Base-by-base conservation (phyloP, 805 yeast species). In the Alloascoidea africana region DNA sequence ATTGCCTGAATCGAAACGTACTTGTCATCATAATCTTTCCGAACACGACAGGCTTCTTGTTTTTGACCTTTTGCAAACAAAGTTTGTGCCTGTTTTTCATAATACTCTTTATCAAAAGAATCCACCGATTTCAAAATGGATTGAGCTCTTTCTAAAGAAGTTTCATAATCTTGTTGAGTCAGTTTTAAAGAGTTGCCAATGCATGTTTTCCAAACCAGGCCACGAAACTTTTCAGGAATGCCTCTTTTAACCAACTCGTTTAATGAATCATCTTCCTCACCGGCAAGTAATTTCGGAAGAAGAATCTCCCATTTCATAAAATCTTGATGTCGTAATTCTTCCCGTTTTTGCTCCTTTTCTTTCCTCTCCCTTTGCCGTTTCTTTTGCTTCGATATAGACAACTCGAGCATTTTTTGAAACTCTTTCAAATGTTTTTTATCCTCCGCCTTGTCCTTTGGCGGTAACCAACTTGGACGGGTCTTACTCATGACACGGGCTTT, bases 391-490 rank as follows among this genome's bases (percentile, higher is more conserved):
- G 8, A 8, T 8, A 23, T 23, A 23, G 13, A 8, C n/a, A 8
- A 8, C n/a, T 23, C 13, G 8, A 23, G n/a, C 33, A 73, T 42
- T 18, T 51, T 45, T 38, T 72, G 68, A 40, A 68, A 73, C 46
- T 73, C 76, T 33, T 55, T 54, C 33, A 68, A 59, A 49, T 79
- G 87, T 41, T 64, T 69, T 18, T 52, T 38, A 14, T 68, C 65
- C 46, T 79, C 86, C 14, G 55, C 52, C n/a, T 54, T 50, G 16
- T 68, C 54, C 51, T 79, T 79, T 34, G 85, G 83, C 0, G 89
- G 87, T 30, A 79, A 54, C 59, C 73, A 68, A 1, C 65, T 55
- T 17, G 82, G 86, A 38, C 89, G 56, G 0, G 86, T 76, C 16
- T 23, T 23, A 8, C 13, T 8, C n/a, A 23, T 8, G n/a, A 23